Evolutionary conservation across 768 basidiomycete species (phyloP).

Genomic region (Leccinum longicurvipes): DNA sequence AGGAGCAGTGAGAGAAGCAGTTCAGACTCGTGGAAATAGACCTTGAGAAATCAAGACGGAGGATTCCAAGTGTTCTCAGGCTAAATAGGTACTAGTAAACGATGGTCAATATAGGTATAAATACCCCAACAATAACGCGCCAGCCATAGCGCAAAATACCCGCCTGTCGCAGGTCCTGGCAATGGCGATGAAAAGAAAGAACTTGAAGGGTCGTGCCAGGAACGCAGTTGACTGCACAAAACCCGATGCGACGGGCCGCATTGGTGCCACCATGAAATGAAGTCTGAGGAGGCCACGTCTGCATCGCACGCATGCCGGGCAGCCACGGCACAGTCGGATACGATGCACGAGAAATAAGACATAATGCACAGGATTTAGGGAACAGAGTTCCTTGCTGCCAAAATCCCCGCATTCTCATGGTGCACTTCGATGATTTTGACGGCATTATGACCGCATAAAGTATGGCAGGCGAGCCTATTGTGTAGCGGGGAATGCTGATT

Average conservation of each 20-base stretch:
- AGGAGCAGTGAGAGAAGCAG: background rate
- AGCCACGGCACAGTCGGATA: background rate
- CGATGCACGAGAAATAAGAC: background rate
- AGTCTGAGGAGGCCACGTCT: background rate
- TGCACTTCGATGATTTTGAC: background rate
- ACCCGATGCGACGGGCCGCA: background rate
- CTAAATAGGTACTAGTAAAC: background rate
- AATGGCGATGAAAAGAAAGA: background rate
- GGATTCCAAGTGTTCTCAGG: background rate
- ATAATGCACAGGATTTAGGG: background rate
- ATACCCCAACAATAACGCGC: background rate
- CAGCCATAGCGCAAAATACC: background rate
- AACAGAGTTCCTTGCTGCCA: background rate
- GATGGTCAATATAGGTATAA: background rate
- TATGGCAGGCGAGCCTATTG: background rate
- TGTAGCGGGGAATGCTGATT: background rate
- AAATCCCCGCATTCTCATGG: background rate
- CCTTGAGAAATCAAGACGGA: background rate
- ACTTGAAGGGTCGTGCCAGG: background rate
- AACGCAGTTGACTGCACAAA: background rate
- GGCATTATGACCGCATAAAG: background rate
- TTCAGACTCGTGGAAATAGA: background rate
- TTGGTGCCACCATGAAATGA: background rate
- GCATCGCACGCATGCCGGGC: background rate
- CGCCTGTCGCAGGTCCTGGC: background rate